Evolutionary conservation across 768 basidiomycete genomes (phyloP).

Genomic region (Suillus cothurnatus): DNA sequence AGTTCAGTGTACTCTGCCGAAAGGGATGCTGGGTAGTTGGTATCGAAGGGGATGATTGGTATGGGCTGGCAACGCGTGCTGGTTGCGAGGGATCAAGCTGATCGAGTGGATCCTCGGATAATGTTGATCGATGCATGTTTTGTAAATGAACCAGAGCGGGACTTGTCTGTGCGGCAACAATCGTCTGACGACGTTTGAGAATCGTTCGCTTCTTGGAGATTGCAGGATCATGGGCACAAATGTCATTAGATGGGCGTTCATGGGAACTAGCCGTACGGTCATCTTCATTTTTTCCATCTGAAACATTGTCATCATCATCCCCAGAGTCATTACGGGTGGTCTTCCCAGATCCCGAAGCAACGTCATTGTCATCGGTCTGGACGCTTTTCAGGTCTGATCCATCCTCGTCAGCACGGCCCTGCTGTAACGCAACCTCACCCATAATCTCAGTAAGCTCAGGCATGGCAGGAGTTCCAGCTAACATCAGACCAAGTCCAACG

Average conservation of each 20-base stretch:
- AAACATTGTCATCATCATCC: conserved; percentile 47
- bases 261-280: conserved; percentile 22
- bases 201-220: conserved; percentile 14
- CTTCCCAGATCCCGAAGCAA: conserved; percentile 30
- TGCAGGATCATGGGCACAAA: conserved; percentile 18
- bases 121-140: conserved; percentile 50
- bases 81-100: conserved; percentile 54
- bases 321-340: conserved; percentile 20
- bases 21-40: conserved; percentile 47
- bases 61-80: conserved; percentile 45
- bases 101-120: conserved; percentile 75
- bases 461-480: conserved; percentile 78
- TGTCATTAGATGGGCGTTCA: conserved; percentile 11
- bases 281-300: conserved; percentile 43
- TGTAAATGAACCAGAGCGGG: conserved; percentile 69
- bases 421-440: conserved; percentile 86
- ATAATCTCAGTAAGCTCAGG: conserved; percentile 71
- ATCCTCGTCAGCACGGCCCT: conserved; percentile 79
- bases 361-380: conserved; percentile 48
- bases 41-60: conserved; percentile 74
- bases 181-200: conserved; percentile 46
- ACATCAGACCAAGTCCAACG: conserved; percentile 81
- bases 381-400: conserved; percentile 50
- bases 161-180: conserved; percentile 70
- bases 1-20: conserved; percentile 45